Evolutionary conservation across 331 rosid species (phyloP), one percentile per base, ranked within the genome.

Genomic region (Cucumis variabilis): DNA sequence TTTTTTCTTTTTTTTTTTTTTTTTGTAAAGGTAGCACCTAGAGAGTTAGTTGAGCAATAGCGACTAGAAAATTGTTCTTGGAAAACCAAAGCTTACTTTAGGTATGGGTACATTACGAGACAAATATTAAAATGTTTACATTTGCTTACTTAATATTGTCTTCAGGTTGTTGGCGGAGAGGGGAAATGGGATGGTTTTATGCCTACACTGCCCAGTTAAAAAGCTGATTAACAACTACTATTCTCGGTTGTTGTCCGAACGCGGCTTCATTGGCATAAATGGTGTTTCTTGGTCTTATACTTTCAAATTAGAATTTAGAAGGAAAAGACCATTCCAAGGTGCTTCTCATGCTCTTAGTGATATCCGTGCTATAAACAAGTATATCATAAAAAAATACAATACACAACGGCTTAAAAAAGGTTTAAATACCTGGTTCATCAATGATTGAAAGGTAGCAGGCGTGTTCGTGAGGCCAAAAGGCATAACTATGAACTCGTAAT

Each of bases 261-360:
- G 20, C 85, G 58, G 70, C 85, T 81, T 28, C 25, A 25, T 53
- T 79, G 46, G 84, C 84, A 51, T 58, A 9, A 55, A 58, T 81
- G 71, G 58, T 20, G 69, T 33, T 82, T 82, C 68, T 28, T 63
- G 55, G 73, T 82, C 28, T 58, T 19, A 20, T 30, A 15, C 51
- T 80, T 80, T 55, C 66, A 80, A 21, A 44, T 23, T 67, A 24
- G 19, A 48, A n/a, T 67, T 23, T 67, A 24, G 27, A 48, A n/a
- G 65, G 51, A 28, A n/a, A n/a, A n/a, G n/a, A 33, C 37, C 37
- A 33, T 33, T 33, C 37, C 37, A 0, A 33, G 3, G 4, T 33
- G 37, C 37, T 33, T 33, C 37, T 33, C 37, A 33, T 2, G 37
- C 4, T 33, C 4, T 33, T 2, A 33, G 37, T 33, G 4, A 33